Base-by-base conservation (phyloP, 805 yeast genomes). In the Wickerhamiella spandovensis region DNA sequence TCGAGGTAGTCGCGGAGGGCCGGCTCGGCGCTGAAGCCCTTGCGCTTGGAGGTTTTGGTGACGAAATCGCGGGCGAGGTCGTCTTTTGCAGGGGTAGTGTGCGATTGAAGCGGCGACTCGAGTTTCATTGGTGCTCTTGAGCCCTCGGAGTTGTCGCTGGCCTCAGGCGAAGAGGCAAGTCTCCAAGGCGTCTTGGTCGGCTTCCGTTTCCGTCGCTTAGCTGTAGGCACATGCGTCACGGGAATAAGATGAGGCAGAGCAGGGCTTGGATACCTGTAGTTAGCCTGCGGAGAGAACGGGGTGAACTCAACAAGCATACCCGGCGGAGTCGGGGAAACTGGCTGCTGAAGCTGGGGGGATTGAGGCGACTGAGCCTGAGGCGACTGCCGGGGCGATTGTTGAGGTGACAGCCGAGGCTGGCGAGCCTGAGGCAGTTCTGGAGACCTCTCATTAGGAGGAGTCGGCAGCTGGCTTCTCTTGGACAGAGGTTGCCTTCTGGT, bases 11-110 rank as follows among this genome's bases (percentile, higher is more conserved):
- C 79, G 46, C 74, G 72, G 46, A 89, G 61, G 1, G 73, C 72
- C 20, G 86, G 85, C 53, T 82, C 94, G 13, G 81, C 85, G 7
- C 78, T 73, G 35, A 90, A 66, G 0, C 97, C 97, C 62, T 88
- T 90, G 58, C 97, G 75, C 58, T 80, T 78, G 63, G 98, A 74
- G 0, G 96, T 87, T 64, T 94, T 92, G 67, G 86, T 67, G 28
- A 87, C 81, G 59, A 88, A 86, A 65, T 92, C 98, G 51, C 98
- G 72, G 1, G 96, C 90, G 51, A 89, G 67, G 2, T 84, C 79
- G 9, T 69, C 69, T n/a, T n/a, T n/a, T n/a, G n/a, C n/a, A n/a
- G n/a, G n/a, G n/a, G n/a, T n/a, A n/a, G n/a, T n/a, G n/a, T n/a
- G n/a, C n/a, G n/a, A n/a, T n/a, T n/a, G n/a, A n/a, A n/a, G n/a